A percentile compares a stretch with the other conserved stretches of the same genome.
These are phyloP conservation scores for Xylaria nigripes DNA, from an alignment of 495 filamentous ascomycete genomes.

Conservation along the genomic window DNA sequence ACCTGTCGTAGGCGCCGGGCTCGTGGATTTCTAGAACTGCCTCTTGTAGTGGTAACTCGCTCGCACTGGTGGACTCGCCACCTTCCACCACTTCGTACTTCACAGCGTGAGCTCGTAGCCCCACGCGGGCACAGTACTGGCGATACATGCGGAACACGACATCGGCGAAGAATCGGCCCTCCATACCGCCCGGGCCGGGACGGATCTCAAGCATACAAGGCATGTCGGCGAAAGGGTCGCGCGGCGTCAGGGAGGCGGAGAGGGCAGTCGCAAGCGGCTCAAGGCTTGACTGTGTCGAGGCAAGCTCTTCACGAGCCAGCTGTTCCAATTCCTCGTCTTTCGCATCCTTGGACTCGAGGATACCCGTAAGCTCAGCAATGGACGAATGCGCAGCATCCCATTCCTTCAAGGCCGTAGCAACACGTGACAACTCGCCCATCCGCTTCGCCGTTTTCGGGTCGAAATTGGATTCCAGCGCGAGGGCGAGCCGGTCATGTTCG, in stretches of 20 bases:
- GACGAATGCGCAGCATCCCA: slow-evolving; percentile 55
- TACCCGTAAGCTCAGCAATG: slow-evolving; percentile 42
- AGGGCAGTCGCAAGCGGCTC: slow-evolving; percentile 53
- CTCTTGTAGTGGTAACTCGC: slow-evolving; percentile 62
- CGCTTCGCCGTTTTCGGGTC: slow-evolving; percentile 67
- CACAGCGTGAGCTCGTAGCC: slow-evolving; percentile 39
- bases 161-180: slow-evolving; percentile 81
- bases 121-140: slow-evolving; percentile 57
- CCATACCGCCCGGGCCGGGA: slow-evolving; percentile 86
- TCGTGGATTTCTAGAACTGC: slow-evolving; percentile 79
- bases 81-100: slow-evolving; percentile 48
- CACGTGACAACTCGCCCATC: slow-evolving; percentile 63
- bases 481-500: slow-evolving; percentile 53
- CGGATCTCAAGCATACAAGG: slow-evolving; percentile 87
- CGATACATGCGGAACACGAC: slow-evolving; percentile 88
- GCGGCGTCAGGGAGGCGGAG: slow-evolving; percentile 68
- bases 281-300: slow-evolving; percentile 51
- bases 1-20: slow-evolving; percentile 58
- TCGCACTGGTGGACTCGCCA: slow-evolving; percentile 49
- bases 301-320: slow-evolving; percentile 72
- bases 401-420: slow-evolving; percentile 60
- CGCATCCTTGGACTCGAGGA: slow-evolving; percentile 44
- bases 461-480: slow-evolving; percentile 54
- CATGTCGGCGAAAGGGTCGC: slow-evolving; percentile 88
- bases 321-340: slow-evolving; percentile 47